Evolutionary conservation across 371 early-diverging fungal species (phyloP).

Genomic region (Circinella minor): DNA sequence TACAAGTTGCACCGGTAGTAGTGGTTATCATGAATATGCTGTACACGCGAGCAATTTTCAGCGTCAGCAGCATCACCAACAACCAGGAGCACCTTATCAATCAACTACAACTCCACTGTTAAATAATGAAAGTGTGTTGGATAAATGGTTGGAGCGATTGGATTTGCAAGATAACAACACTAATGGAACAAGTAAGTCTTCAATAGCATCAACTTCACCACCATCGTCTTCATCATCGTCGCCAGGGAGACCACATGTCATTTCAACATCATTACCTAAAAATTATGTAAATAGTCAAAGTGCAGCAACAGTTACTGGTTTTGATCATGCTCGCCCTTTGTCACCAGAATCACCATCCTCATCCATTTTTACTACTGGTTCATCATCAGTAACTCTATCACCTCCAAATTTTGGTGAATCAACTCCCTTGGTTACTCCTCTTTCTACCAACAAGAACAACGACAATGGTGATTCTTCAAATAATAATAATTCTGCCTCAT

Average conservation of each 20-base stretch:
- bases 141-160: slow-evolving; percentile 38
- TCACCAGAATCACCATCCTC: background rate
- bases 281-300: background rate
- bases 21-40: background rate
- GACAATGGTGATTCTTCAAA: background rate
- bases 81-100: background rate
- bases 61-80: too few relatives aligned
- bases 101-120: background rate
- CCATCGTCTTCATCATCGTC: background rate
- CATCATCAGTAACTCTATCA: background rate
- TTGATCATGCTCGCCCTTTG: background rate
- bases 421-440: too few relatives aligned
- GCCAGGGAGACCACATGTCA: background rate
- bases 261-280: slow-evolving; percentile 8
- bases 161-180: slow-evolving; percentile 26
- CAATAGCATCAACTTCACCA: too few relatives aligned
- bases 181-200: background rate
- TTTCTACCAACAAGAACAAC: too few relatives aligned
- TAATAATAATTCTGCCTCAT: background rate
- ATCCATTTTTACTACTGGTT: background rate
- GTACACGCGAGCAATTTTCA: too few relatives aligned
- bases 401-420: background rate
- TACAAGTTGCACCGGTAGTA: background rate
- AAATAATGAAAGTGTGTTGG: slow-evolving; percentile 23
- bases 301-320: background rate